phyloP scores from a whole-genome alignment of 2,329 filamentous ascomycete species.

The Rhinocladiella mackenziei region DNA sequence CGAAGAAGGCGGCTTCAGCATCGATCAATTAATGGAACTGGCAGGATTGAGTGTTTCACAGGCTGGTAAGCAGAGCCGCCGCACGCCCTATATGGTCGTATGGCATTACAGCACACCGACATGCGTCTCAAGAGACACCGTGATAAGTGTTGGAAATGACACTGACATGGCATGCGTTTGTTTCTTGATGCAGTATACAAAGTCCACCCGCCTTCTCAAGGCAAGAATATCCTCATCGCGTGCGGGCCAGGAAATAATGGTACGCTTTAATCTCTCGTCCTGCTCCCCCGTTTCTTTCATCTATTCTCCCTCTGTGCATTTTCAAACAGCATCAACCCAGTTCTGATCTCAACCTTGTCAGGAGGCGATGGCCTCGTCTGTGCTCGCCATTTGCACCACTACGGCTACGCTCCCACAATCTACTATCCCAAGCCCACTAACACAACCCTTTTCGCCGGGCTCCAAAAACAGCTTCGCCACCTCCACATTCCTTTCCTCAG shows the following conservation, averaged over 20 bases:
- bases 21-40: slow-evolving; percentile 96
- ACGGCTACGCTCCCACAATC: slow-evolving; percentile 81
- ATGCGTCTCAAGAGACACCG: too few relatives aligned
- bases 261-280: too few relatives aligned
- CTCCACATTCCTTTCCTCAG: slow-evolving; percentile 69
- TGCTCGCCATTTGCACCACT: slow-evolving; percentile 84
- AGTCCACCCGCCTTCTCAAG: slow-evolving; percentile 70
- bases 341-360: slow-evolving; percentile 34
- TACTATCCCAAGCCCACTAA: slow-evolving; percentile 93
- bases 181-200: slow-evolving; percentile 62
- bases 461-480: slow-evolving; percentile 78
- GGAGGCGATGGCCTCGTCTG: slow-evolving; percentile 93
- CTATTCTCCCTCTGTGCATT: neutral
- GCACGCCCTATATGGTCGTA: neutral
- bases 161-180: too few relatives aligned
- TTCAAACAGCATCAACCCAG: neutral
- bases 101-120: too few relatives aligned
- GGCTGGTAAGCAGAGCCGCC: slow-evolving; percentile 55
- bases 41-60: slow-evolving; percentile 91
- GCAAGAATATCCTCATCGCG: slow-evolving; percentile 74
- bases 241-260: slow-evolving; percentile 76
- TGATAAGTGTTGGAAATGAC: too few relatives aligned
- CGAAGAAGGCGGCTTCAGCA: slow-evolving; percentile 73
- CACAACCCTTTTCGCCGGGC: slow-evolving; percentile 82
- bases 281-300: neutral